A percentile compares a stretch with the other conserved stretches of the same genome.
Conservation (phyloP, 2,329 filamentous ascomycete species). For the Monosporascus sp. region DNA sequence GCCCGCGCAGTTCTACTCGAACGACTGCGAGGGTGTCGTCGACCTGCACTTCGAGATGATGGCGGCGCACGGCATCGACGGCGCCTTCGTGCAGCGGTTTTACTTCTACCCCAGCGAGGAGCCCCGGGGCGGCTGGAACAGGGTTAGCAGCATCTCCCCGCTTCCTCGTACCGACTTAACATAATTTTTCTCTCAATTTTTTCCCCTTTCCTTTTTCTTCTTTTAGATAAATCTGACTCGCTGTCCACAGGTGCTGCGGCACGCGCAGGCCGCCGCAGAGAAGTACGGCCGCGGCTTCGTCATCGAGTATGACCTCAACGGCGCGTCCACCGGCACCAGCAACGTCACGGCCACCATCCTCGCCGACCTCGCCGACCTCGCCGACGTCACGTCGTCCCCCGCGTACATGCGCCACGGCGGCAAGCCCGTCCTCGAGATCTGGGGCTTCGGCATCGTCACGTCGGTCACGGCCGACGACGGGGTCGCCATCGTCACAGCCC, state of each 20-base stretch:
- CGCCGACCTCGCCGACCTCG: constrained; percentile 14
- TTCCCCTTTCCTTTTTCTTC: neutral
- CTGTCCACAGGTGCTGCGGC: constrained; percentile 11
- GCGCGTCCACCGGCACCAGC: constrained; percentile 10
- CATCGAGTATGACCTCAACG: constrained; percentile 20
- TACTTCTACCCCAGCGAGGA: constrained; percentile 18
- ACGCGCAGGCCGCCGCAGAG: constrained; percentile 15
- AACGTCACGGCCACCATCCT: constrained; percentile 17
- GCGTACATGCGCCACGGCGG: constrained; percentile 21
- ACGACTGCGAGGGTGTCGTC: constrained; percentile 19
- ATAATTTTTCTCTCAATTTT: neutral
- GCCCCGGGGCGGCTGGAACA: constrained; percentile 16
- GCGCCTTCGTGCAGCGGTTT: constrained; percentile 19
- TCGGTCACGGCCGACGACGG: constrained; percentile 17
- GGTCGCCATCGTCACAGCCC: constrained; percentile 15
- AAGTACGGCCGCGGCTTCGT: constrained; percentile 21
- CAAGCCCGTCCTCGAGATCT: constrained; percentile 21
- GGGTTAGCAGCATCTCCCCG: constrained; percentile 4
- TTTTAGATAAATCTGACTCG: too few species aligned
- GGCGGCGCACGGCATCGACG: constrained; percentile 16
- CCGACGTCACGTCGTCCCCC: constrained; percentile 14
- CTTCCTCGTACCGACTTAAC: neutral
- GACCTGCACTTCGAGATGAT: constrained; percentile 21
- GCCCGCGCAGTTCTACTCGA: constrained; percentile 17
- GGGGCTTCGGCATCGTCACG: constrained; percentile 18